phyloP scores from a whole-genome alignment of 768 basidiomycete species.

The Brasilioporus rufonigricans region DNA sequence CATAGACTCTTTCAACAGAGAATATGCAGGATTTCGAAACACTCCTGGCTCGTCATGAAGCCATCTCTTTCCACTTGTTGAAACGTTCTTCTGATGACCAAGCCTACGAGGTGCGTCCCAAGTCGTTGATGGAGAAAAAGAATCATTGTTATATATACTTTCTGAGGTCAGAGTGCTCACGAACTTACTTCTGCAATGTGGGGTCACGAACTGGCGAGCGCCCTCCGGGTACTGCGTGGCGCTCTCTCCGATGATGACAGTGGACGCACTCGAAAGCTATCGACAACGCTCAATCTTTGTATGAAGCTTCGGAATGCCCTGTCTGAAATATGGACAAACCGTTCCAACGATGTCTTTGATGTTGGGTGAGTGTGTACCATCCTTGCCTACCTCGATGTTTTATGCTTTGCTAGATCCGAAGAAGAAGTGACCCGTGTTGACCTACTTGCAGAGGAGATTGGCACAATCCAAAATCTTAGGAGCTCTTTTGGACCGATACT shows the following conservation, averaged over 20 bases:
- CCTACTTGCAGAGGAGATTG: slow-evolving; percentile 69
- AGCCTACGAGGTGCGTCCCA: slow-evolving; percentile 64
- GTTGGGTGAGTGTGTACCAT: slow-evolving; percentile 54
- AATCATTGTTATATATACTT: neutral
- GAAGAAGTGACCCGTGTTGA: slow-evolving; percentile 72
- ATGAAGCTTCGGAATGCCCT: slow-evolving; percentile 60
- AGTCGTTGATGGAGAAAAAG: neutral
- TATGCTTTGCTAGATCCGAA: slow-evolving; percentile 48
- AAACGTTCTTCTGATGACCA: slow-evolving; percentile 78
- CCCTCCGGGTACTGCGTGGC: slow-evolving; percentile 55
- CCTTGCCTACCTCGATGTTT: neutral
- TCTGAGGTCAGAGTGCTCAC: slow-evolving; percentile 58
- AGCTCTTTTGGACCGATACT: slow-evolving; percentile 85
- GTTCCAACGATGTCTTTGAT: slow-evolving; percentile 73
- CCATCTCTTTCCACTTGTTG: slow-evolving; percentile 63
- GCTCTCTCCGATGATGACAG: slow-evolving; percentile 45
- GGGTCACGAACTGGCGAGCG: slow-evolving; percentile 78
- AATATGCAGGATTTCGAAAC: slow-evolving; percentile 53
- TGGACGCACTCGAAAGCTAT: slow-evolving; percentile 19
- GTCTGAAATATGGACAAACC: slow-evolving; percentile 71
- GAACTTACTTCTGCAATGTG: slow-evolving; percentile 79
- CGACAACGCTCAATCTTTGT: slow-evolving; percentile 40
- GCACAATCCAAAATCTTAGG: slow-evolving; percentile 69
- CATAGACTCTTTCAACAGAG: slow-evolving; percentile 51
- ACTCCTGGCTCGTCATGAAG: slow-evolving; percentile 60